Conservation (phyloP, 1,139 yeast genomes). For the Taphrina wiesneri region DNA sequence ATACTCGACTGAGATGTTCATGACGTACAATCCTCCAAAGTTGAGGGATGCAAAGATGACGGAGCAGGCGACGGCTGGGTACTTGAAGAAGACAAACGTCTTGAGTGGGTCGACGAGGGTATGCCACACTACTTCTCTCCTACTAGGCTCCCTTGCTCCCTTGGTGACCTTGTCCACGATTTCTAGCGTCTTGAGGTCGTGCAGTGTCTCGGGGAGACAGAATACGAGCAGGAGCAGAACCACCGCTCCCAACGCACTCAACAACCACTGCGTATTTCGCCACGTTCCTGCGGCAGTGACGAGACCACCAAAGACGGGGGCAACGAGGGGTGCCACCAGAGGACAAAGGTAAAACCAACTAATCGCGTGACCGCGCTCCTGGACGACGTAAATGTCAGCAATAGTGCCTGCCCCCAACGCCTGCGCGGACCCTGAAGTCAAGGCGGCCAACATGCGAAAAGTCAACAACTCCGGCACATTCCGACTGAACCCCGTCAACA, state of each 20-base stretch:
- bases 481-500: conserved; percentile 71
- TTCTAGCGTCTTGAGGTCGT: conserved; percentile 27
- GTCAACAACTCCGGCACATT: conserved; percentile 64
- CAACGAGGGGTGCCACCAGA: conserved; percentile 72
- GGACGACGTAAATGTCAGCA: conserved; percentile 67
- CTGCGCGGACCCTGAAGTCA: conserved; percentile 81
- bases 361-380: conserved; percentile 75
- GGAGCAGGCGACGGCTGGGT: conserved; percentile 73
- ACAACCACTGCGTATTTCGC: conserved; percentile 87
- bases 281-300: conserved; percentile 74
- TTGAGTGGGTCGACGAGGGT: conserved; percentile 32
- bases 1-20: conserved; percentile 71
- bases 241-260: conserved; percentile 66
- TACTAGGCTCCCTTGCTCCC: conserved; percentile 49
- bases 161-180: conserved; percentile 34
- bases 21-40: conserved; percentile 56
- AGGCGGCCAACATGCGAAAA: conserved; percentile 72
- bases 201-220: conserved; percentile 72
- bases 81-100: conserved; percentile 50
- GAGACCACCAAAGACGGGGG: conserved; percentile 82
- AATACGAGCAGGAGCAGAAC: conserved; percentile 56
- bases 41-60: conserved; percentile 54
- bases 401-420: conserved; percentile 90
- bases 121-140: conserved; percentile 43
- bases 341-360: conserved; percentile 82